These are phyloP conservation scores for Botrytis hyacinthi DNA, from an alignment of 2,329 filamentous ascomycete genomes.

Conservation along the genomic window DNA sequence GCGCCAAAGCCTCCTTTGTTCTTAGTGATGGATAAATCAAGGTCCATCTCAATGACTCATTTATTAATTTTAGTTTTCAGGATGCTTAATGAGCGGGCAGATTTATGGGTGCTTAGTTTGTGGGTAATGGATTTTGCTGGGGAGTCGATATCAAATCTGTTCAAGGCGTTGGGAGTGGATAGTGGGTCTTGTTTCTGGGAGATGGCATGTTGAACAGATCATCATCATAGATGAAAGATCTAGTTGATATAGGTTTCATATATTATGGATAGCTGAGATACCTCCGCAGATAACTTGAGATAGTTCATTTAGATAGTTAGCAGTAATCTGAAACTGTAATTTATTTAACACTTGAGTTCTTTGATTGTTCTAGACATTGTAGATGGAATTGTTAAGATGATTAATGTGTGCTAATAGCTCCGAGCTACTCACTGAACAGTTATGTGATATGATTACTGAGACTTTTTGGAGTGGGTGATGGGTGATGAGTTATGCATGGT, in stretches of 20 bases:
- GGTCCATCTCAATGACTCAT: accelerated
- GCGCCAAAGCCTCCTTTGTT: not conserved
- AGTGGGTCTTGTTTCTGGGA: not conserved
- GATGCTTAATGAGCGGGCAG: not conserved
- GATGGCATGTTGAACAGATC: not conserved
- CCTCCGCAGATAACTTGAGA: not conserved
- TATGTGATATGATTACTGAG: too few species aligned
- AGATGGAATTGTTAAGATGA: too few species aligned
- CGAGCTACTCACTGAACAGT: too few species aligned
- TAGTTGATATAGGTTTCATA: not conserved
- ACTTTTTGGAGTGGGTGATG: too few species aligned
- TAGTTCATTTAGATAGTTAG: not conserved
- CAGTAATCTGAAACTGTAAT: not conserved
- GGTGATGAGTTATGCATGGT: too few species aligned
- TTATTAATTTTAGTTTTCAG: not conserved
- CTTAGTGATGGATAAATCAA: not conserved
- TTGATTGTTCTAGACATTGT: too few species aligned
- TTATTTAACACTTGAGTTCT: not conserved
- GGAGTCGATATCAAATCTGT: not conserved
- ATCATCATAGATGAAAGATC: not conserved
- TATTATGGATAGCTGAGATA: not conserved
- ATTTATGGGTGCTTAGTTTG: not conserved
- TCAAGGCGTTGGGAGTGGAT: not conserved
- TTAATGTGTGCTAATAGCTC: too few species aligned
- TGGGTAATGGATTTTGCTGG: not conserved